Base-by-base conservation (phyloP, 2,329 filamentous ascomycete species). In the Colletotrichum sp. region DNA sequence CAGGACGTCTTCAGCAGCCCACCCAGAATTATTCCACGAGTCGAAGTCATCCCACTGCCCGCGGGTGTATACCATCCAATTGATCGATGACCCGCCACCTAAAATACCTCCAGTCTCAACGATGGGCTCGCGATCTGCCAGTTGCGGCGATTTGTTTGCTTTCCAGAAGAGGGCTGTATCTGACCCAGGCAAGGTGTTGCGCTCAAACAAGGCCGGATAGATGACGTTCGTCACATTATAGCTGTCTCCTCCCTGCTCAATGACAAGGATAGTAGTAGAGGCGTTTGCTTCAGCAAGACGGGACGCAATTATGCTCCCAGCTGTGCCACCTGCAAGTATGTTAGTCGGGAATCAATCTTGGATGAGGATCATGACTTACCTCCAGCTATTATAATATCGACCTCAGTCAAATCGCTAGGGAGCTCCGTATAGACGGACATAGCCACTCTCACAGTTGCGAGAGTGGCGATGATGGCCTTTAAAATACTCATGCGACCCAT, bases 31-130 rank as follows among this genome's bases (percentile, higher is more conserved):
- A 1, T 82, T 79, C 84, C 84, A 86, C 0, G 82, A 79, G 39
- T 86, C 81, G 36, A 80, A 82, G 28, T 85, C 84, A 1, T 79
- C 77, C 2, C 79, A 77, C 30, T 85, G 83, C 5, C 81, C 81
- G 44, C 83, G 78, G 4, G 79, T 82, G 52, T 84, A 84, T 71
- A 82, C 82, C 77, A 81, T 79, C 67, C 83, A 79, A 65, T 84
- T 84, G 77, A 84, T 81, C 5, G 82, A 82, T 3, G 83, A 84
- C 12, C 82, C 82, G 4, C 83, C 83, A 8, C 83, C 83, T 2
- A 83, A 80, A 8, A 81, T 75, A 5, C 82, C 79, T 10, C 81
- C 83, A 1, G 80, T 64, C 0, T 80, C 72, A 1, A 84, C 80
- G 9, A 63, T 15, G 28, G 30, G 59, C 12, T 63, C 59, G 6